Base-by-base conservation (phyloP, 78 protist species). In the Chrysochromulina parva region DNA sequence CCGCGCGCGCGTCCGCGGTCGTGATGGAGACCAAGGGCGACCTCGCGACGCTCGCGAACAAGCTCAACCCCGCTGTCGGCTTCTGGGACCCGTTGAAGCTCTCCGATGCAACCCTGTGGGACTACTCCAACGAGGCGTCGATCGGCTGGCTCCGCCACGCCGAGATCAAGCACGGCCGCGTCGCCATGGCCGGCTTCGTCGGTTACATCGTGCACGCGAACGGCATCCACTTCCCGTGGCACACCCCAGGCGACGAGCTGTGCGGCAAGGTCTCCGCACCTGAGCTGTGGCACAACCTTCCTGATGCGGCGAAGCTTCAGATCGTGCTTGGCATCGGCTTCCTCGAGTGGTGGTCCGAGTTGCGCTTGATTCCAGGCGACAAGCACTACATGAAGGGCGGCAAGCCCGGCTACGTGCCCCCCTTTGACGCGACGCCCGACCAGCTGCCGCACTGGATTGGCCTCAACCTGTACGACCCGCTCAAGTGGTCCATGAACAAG, bases 91-190 rank as follows among this genome's bases (percentile, higher is more conserved):
- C 82, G 50, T 5, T 73, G 55, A 73, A 73, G 9, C 82, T 73
- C 11, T 52, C 38, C 17, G 82, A 73, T 52, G n/a, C 10, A 55
- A 22, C 6, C n/a, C 48, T 73, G 3, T 73, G 82, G 82, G 82
- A 48, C 55, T 3, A 73, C 55, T 47, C 55, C 55, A 73, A 73
- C 82, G 82, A 73, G 54, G 82, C 2, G 55, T 47, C 82, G n/a
- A 73, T 73, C 22, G 82, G 82, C 55, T 73, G 1, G 22, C 82
- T 73, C 6, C 82, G 82, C 24, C 82, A 73, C 54, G 10, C 55
- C 26, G 82, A 73, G 82, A 73, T 73, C 82, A 73, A 73, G 82
- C 82, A 73, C n/a, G 82, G 82, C 17, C 82, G 82, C 54, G 82
- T 73, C 24, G 82, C 82, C n/a, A 73, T 73, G 82, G 82, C 82